Percentiles rank a stretch among this genome's conserved stretches.
Conservation (phyloP, 441 rosid genomes). For the Sinapis alba region DNA sequence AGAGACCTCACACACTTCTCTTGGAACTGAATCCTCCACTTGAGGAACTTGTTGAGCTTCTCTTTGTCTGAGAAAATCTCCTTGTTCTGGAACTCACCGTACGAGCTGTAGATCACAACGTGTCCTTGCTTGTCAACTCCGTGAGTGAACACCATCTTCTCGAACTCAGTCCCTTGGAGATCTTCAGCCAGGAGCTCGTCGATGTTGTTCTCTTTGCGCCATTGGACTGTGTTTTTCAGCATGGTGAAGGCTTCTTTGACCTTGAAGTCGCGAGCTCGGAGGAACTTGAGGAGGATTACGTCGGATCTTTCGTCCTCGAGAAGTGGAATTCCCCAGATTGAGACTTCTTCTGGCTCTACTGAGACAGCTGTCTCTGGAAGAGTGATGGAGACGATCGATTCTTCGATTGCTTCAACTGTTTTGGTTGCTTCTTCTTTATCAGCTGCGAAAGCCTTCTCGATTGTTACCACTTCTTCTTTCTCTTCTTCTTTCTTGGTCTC, state of each 20-base stretch:
- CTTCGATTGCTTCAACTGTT: slow-evolving; percentile 39
- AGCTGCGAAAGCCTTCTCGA: slow-evolving; percentile 40
- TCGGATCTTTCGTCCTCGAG: slow-evolving; percentile 56
- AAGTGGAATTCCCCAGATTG: slow-evolving; percentile 56
- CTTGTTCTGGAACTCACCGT: slow-evolving; percentile 56
- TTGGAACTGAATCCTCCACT: slow-evolving; percentile 59
- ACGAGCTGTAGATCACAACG: slow-evolving; percentile 52
- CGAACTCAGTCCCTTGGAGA: slow-evolving; percentile 38
- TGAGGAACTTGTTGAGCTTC: slow-evolving; percentile 48
- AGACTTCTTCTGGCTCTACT: slow-evolving; percentile 46
- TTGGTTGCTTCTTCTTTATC: slow-evolving; percentile 55
- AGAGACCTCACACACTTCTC: slow-evolving; percentile 53
- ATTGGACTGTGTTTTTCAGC: slow-evolving; percentile 54
- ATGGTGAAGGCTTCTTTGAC: slow-evolving; percentile 55
- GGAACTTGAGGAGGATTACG: slow-evolving; percentile 55
- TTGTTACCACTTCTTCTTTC: slow-evolving; percentile 31
- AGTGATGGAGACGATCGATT: slow-evolving; percentile 54
- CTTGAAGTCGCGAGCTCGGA: slow-evolving; percentile 59
- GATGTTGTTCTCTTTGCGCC: slow-evolving; percentile 56
- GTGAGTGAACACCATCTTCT: slow-evolving; percentile 49
- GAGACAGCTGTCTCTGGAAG: slow-evolving; percentile 41
- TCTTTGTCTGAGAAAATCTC: slow-evolving; percentile 52
- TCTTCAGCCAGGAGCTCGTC: slow-evolving; percentile 41
- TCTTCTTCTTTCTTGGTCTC: slow-evolving; percentile 30
- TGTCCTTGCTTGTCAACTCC: slow-evolving; percentile 56